Evolutionary conservation across 805 yeast species (phyloP).

Genomic region (Myxozyma neglecta): DNA sequence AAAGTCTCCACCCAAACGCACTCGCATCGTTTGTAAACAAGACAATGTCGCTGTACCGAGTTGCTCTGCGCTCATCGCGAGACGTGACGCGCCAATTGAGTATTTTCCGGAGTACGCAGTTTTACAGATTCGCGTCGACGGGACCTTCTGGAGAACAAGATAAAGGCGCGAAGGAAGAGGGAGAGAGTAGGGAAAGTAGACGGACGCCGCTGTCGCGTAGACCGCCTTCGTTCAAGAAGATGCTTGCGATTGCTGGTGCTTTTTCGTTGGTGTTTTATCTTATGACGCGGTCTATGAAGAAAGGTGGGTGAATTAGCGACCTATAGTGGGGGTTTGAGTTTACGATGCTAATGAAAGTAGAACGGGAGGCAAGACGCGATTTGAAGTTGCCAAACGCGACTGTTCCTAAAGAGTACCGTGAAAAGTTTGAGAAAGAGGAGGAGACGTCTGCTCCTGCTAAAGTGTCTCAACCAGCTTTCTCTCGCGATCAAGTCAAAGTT

Average conservation of each 20-base stretch:
- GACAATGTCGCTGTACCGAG: too few relatives aligned
- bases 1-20: too few relatives aligned
- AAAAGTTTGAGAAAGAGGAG: not conserved
- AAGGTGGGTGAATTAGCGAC: conserved; percentile 2
- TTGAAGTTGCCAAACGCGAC: conserved; percentile 20
- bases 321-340: not conserved
- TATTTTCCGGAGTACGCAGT: too few relatives aligned
- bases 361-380: conserved; percentile 26
- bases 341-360: not conserved
- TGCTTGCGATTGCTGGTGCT: conserved; percentile 2
- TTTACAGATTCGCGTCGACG: too few relatives aligned
- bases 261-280: conserved; percentile 12
- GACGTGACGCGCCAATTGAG: too few relatives aligned
- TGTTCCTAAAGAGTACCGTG: conserved; percentile 2
- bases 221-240: conserved; percentile 13
- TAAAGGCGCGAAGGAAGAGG: too few relatives aligned
- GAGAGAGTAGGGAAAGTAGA: not conserved
- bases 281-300: conserved; percentile 18
- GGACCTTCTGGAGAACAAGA: too few relatives aligned
- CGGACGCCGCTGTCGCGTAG: conserved; percentile 17
- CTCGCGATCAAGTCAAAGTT: conserved; percentile 68
- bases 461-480: conserved; percentile 48
- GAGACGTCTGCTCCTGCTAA: not conserved
- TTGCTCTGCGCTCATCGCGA: too few relatives aligned
- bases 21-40: too few relatives aligned